These are phyloP conservation scores for Xylariaceae sp. DNA, from an alignment of 2,329 filamentous ascomycete species.

Conservation along the genomic window DNA sequence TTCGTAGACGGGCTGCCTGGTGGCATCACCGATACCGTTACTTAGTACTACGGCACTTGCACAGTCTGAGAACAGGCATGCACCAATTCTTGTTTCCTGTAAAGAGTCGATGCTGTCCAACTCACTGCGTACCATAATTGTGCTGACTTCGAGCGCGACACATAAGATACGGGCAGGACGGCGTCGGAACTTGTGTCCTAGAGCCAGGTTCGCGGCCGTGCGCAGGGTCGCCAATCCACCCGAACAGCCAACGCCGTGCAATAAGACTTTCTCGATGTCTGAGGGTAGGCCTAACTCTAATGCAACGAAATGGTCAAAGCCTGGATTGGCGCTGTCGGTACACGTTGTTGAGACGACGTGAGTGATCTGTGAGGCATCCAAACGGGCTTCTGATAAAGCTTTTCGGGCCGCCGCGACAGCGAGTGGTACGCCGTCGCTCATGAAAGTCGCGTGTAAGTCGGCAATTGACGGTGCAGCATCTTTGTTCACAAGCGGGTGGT, in stretches of 20 bases:
- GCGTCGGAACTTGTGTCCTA: slow-evolving; percentile 58
- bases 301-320: slow-evolving; percentile 64
- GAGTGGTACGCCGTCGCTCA: slow-evolving; percentile 56
- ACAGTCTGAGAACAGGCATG: slow-evolving; percentile 67
- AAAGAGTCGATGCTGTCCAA: slow-evolving; percentile 58
- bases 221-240: slow-evolving; percentile 61
- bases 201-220: slow-evolving; percentile 64
- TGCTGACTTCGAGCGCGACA: slow-evolving; percentile 62
- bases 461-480: slow-evolving; percentile 50
- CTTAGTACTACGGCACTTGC: slow-evolving; percentile 64
- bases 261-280: slow-evolving; percentile 60
- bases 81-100: slow-evolving; percentile 63
- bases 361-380: slow-evolving; percentile 55
- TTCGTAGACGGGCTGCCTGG: slow-evolving; percentile 50
- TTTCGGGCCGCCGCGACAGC: slow-evolving; percentile 54
- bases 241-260: slow-evolving; percentile 65
- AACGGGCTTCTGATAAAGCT: slow-evolving; percentile 53
- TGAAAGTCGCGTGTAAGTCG: slow-evolving; percentile 54
- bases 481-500: slow-evolving; percentile 61
- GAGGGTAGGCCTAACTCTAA: slow-evolving; percentile 56
- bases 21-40: slow-evolving; percentile 56
- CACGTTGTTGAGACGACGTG: slow-evolving; percentile 68
- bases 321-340: slow-evolving; percentile 67
- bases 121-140: slow-evolving; percentile 61
- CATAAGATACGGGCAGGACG: slow-evolving; percentile 63